Base-by-base conservation (phyloP, 176 grass and related monocot species). In the Triticum timopheevii region DNA sequence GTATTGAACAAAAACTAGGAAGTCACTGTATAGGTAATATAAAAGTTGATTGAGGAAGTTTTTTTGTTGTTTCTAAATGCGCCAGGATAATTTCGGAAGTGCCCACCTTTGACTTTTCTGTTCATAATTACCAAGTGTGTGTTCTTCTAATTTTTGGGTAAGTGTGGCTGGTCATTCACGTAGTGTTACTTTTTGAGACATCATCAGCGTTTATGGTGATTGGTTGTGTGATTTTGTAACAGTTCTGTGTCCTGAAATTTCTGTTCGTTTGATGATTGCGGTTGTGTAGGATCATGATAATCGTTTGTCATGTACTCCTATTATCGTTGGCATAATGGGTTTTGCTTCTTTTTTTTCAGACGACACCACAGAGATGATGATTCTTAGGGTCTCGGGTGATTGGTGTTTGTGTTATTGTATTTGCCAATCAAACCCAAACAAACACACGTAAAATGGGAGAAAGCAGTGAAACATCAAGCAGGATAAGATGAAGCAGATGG, bases 271-370 rank as follows among this genome's bases (percentile, higher is more conserved):
- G 24, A 49, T 31, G 2, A 17, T 33, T 45, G 25, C 15, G 27
- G 23, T 84, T 28, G 40, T 82, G 35, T 19, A 11, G 44, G 47
- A 34, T 49, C 36, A 7, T 50, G 61, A 49, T 24, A 59, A 7
- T 31, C 5, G 19, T 65, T 8, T 67, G 6, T 10, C 7, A 68
- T 10, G 49, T 82, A 38, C 16, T 39, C 23, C 5, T 64, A 64
- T 25, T 38, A 63, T 34, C 22, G 65, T 9, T 30, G 13, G 35
- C 33, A 34, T 69, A 15, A 76, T 19, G 61, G 31, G 25, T 76
- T 76, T 69, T 12, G 2, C n/a, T 67, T 36, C 6, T 38, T 77
- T 2, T 23, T 87, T 82, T 88, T 69, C 45, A 83, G 86, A 64
- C 4, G 35, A 77, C 1, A 47, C 24, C 8, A 19, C 20, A 27